Percentiles rank a stretch among this genome's conserved stretches.
phyloP scores from a whole-genome alignment of 371 early-diverging fungal genomes.

The Apophysomyces trapeziformis region DNA sequence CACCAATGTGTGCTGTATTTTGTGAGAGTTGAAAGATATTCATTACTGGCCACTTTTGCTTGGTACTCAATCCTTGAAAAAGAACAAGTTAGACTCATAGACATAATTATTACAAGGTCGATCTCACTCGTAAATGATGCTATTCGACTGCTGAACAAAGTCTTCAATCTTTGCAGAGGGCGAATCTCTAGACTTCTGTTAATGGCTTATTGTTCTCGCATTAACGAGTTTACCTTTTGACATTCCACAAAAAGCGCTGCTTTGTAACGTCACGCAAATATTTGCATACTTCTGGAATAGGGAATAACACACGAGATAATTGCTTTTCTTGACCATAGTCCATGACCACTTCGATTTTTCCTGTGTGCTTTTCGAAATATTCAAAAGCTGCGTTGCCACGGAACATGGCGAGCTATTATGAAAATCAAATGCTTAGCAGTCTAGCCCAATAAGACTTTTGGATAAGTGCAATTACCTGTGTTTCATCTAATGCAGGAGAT shows the following conservation, averaged over 20 bases:
- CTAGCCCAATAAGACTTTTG: not conserved
- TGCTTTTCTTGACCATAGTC: constrained; percentile 46
- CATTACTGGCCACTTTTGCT: constrained; percentile 48
- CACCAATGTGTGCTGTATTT: constrained; percentile 55
- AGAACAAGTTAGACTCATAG: not conserved
- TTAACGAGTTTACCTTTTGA: constrained; percentile 38
- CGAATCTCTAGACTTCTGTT: constrained; percentile 36
- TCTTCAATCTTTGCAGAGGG: constrained; percentile 60
- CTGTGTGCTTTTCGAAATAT: constrained; percentile 53
- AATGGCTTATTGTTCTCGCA: not conserved
- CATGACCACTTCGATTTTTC: constrained; percentile 62
- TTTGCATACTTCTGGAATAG: constrained; percentile 60
- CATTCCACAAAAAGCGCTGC: constrained; percentile 55
- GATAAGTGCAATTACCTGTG: constrained; percentile 24
- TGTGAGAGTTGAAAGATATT: constrained; percentile 41
- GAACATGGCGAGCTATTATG: constrained; percentile 22
- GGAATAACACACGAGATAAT: constrained; percentile 51
- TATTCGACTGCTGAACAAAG: constrained; percentile 54
- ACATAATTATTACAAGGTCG: too few relatives aligned
- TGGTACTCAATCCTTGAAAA: constrained; percentile 51
- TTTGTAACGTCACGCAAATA: constrained; percentile 54
- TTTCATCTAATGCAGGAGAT: constrained; percentile 33
- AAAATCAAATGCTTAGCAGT: not conserved
- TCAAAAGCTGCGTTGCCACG: constrained; percentile 42
- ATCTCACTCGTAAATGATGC: constrained; percentile 56